Evolutionary conservation across 805 yeast species (phyloP).

Genomic region (Brettanomyces bruxellensis): DNA sequence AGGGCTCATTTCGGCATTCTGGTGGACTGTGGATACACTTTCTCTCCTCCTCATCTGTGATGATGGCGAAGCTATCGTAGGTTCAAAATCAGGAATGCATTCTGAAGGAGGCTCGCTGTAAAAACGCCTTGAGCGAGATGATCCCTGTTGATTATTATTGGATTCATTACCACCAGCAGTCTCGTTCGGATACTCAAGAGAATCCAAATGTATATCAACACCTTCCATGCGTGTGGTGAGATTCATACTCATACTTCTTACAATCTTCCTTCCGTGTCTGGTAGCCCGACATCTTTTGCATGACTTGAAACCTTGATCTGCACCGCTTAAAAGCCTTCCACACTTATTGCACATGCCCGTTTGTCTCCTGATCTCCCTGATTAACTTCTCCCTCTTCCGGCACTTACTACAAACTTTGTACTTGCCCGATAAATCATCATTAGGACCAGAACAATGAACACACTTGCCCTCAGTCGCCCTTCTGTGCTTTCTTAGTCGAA

Average conservation of each 20-base stretch:
- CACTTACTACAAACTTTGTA: conserved; percentile 62
- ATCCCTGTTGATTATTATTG: too few relatives aligned
- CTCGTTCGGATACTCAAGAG: too few relatives aligned
- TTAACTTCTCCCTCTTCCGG: conserved; percentile 48
- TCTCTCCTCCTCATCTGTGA: too few relatives aligned
- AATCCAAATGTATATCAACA: too few relatives aligned
- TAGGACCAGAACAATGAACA: conserved; percentile 60
- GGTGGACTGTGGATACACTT: too few relatives aligned
- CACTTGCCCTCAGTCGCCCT: conserved; percentile 58
- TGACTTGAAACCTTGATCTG: conserved; percentile 47
- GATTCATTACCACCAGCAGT: too few relatives aligned
- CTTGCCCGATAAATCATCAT: conserved; percentile 32
- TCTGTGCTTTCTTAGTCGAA: conserved; percentile 46
- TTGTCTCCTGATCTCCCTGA: conserved; percentile 47
- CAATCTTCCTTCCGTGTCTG: conserved; percentile 29
- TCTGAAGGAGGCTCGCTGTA: too few relatives aligned
- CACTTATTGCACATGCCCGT: conserved; percentile 58
- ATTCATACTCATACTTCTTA: too few relatives aligned
- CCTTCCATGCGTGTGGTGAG: too few relatives aligned
- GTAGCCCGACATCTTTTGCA: conserved; percentile 45
- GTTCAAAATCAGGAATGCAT: too few relatives aligned
- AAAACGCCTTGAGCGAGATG: too few relatives aligned
- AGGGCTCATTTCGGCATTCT: background rate
- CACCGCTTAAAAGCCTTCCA: conserved; percentile 37
- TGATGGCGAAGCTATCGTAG: too few relatives aligned